phyloP scores from a whole-genome alignment of 2,329 filamentous ascomycete species.

The Sarocladiaceae sp. region DNA sequence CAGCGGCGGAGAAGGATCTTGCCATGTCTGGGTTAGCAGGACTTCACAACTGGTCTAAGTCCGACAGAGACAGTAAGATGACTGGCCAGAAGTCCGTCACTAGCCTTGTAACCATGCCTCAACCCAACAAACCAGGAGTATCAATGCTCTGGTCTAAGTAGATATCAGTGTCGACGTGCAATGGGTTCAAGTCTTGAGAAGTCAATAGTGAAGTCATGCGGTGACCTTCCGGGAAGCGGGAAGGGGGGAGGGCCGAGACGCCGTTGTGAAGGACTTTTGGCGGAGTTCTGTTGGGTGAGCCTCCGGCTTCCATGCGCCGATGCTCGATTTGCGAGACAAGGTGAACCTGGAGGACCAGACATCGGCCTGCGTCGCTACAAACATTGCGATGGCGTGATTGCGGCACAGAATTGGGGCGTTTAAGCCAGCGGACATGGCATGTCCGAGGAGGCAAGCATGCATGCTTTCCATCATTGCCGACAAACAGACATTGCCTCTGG shows the following conservation, averaged over 20 bases:
- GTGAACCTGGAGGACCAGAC: too few species aligned
- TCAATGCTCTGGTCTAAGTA: too few species aligned
- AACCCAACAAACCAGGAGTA: too few species aligned
- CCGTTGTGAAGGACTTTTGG: slow-evolving; percentile 13
- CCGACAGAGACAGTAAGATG: not conserved
- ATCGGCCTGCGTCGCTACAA: too few species aligned
- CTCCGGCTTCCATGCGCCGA: slow-evolving; percentile 5
- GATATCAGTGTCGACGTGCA: too few species aligned
- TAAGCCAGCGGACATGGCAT: not conserved
- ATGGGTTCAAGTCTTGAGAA: not conserved
- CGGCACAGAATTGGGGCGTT: not conserved
- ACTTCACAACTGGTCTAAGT: not conserved
- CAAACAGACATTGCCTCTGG: too few species aligned
- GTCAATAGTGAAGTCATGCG: not conserved
- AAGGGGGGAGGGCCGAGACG: not conserved
- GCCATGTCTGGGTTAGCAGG: not conserved
- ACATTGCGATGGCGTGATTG: not conserved
- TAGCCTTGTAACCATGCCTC: too few species aligned
- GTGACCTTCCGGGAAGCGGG: not conserved
- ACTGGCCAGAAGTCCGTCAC: not conserved
- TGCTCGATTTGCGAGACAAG: not conserved
- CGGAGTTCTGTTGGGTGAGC: slow-evolving; percentile 21
- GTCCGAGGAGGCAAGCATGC: not conserved
- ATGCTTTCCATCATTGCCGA: not conserved
- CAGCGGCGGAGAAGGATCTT: slow-evolving; percentile 13